Percentiles rank a stretch among this genome's conserved stretches.
phyloP scores from a whole-genome alignment of 495 filamentous ascomycete species.

The Lasiosphaeria hispida region DNA sequence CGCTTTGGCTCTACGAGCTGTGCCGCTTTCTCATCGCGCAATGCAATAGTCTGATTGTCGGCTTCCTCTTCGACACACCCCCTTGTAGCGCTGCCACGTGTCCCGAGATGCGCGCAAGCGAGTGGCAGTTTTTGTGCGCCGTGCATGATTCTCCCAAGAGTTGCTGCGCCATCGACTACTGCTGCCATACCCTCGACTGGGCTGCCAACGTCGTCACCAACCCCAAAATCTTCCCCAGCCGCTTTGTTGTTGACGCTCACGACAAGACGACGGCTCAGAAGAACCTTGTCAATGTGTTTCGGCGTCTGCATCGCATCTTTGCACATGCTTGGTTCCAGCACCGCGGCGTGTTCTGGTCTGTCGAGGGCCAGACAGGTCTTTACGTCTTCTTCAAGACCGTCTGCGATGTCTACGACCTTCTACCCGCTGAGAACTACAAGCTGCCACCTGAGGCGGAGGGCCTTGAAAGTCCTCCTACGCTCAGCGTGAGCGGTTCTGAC shows the following conservation, averaged over 20 bases:
- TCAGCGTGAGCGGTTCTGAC: constrained; percentile 20
- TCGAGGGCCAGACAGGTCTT: constrained; percentile 82
- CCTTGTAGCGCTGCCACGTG: constrained; percentile 85
- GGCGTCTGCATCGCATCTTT: constrained; percentile 91
- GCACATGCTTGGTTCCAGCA: constrained; percentile 99
- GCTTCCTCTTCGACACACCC: constrained; percentile 84
- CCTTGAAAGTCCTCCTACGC: constrained; percentile 38
- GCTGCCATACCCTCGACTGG: constrained; percentile 97
- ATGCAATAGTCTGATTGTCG: constrained; percentile 85
- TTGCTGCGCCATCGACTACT: constrained; percentile 98
- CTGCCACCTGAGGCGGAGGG: constrained; percentile 92
- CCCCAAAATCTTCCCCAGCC: constrained; percentile 86
- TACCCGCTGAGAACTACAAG: constrained; percentile 92
- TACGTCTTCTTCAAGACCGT: constrained; percentile 97
- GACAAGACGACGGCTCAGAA: constrained; percentile 68
- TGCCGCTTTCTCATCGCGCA: constrained; percentile 92
- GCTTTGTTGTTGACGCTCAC: constrained; percentile 65
- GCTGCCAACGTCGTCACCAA: constrained; percentile 87
- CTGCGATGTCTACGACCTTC: constrained; percentile 82
- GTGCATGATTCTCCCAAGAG: constrained; percentile 93
- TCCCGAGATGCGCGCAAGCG: constrained; percentile 95
- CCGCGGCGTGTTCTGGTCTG: constrained; percentile 88
- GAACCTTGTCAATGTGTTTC: constrained; percentile 90
- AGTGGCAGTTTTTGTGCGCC: constrained; percentile 99
- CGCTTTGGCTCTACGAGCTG: constrained; percentile 95